A percentile compares a stretch with the other conserved stretches of the same genome.
These are phyloP conservation scores for Acer negundo DNA, from an alignment of 345 rosid genomes.

Conservation along the genomic window DNA sequence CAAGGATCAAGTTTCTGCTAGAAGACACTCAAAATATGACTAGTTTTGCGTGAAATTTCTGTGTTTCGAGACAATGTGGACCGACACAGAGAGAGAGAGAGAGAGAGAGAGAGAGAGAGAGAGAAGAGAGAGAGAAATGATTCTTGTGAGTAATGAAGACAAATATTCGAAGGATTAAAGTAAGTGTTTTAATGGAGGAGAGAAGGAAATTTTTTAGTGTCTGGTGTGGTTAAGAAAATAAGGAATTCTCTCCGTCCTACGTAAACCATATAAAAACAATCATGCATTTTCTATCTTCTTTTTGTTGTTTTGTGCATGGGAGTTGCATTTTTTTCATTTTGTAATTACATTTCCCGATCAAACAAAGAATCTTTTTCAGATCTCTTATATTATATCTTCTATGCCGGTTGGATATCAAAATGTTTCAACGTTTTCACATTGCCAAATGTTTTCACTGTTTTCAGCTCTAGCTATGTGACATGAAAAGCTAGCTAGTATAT, in stretches of 20 bases:
- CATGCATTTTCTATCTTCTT: conserved; percentile 23
- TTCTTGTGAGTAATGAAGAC: conserved; percentile 27
- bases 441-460: not conserved
- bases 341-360: conserved; percentile 1
- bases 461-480: no score
- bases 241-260: conserved; percentile 24
- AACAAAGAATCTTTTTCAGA: conserved; percentile 27
- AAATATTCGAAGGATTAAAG: conserved; percentile 43
- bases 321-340: conserved; percentile 30
- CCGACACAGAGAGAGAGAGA: not conserved
- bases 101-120: conserved; percentile 7
- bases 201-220: conserved; percentile 15
- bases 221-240: conserved; percentile 27
- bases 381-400: no score
- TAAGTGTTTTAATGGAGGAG: conserved; percentile 23
- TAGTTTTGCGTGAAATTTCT: conserved; percentile 17
- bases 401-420: not conserved
- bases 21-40: conserved; percentile 27
- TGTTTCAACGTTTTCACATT: not conserved
- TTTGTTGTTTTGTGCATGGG: conserved; percentile 35
- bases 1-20: conserved; percentile 33
- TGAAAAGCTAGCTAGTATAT: no score
- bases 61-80: conserved; percentile 4
- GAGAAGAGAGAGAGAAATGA: conserved; percentile 13
- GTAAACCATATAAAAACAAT: conserved; percentile 4